phyloP scores from a whole-genome alignment of 306 rosid species.

The Chamaecrista fasciculata region DNA sequence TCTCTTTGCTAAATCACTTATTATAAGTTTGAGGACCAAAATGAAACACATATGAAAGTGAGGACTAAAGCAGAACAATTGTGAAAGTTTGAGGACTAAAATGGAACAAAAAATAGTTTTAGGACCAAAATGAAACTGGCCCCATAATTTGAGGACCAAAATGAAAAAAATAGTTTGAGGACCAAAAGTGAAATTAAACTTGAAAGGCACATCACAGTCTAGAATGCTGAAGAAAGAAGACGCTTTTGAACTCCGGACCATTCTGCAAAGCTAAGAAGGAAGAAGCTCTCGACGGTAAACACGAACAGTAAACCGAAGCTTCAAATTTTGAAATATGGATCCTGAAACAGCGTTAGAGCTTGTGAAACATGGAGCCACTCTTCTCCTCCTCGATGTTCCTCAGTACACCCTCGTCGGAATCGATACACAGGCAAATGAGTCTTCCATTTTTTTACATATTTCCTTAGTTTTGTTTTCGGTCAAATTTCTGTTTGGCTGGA shows the following conservation, averaged over 20 bases:
- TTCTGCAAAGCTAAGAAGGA: not conserved
- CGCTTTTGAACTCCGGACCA: not conserved
- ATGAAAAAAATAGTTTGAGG: too few relatives aligned
- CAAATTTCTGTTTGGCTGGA: not conserved
- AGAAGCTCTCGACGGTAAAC: too few relatives aligned
- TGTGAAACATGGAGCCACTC: constrained; percentile 66
- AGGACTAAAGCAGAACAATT: too few relatives aligned
- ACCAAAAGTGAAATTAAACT: too few relatives aligned
- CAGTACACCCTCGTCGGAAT: constrained; percentile 71
- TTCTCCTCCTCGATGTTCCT: constrained; percentile 86
- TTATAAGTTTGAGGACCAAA: too few relatives aligned
- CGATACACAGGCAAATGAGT: constrained; percentile 64
- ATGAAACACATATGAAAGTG: too few relatives aligned
- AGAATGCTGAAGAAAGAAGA: not conserved
- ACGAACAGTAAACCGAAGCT: not conserved
- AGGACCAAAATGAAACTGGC: too few relatives aligned
- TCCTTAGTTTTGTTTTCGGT: not conserved
- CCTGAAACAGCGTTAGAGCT: constrained; percentile 58
- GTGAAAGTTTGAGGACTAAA: too few relatives aligned
- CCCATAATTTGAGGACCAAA: too few relatives aligned
- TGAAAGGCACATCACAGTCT: not conserved
- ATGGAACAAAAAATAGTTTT: too few relatives aligned
- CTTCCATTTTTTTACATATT: not conserved
- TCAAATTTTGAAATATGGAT: constrained; percentile 50
- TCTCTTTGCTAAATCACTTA: too few relatives aligned